Conservation (phyloP, 2,329 filamentous ascomycete genomes). For the Neoarthrinium moseri region DNA sequence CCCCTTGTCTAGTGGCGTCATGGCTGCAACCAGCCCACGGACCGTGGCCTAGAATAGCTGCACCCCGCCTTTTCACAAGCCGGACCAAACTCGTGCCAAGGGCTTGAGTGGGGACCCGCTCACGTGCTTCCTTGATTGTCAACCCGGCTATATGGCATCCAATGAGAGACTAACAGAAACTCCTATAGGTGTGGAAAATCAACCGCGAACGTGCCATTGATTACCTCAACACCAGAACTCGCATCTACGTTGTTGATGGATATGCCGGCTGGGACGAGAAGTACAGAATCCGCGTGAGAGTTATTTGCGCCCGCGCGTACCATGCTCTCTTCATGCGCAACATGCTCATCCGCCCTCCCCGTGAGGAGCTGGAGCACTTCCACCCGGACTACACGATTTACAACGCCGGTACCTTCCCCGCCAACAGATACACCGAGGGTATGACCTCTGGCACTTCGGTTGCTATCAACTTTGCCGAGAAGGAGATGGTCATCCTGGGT, state of each 20-base stretch:
- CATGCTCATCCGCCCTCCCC: conserved; percentile 95
- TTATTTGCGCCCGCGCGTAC: conserved; percentile 98
- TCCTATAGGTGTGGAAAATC: conserved; percentile 89
- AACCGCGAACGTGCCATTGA: conserved; percentile 98
- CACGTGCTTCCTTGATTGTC: background rate
- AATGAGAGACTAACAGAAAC: background rate
- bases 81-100: background rate
- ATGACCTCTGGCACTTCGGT: conserved; percentile 99
- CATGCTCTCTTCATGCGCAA: conserved; percentile 99
- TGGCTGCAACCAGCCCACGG: background rate
- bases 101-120: conserved; percentile 1
- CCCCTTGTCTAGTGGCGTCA: conserved; percentile 5
- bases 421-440: conserved; percentile 95
- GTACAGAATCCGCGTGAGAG: conserved; percentile 95
- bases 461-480: conserved; percentile 97
- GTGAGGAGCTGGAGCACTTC: conserved; percentile 94
- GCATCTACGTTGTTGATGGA: conserved; percentile 97
- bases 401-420: conserved; percentile 97
- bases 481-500: conserved; percentile 99
- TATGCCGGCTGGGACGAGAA: conserved; percentile 98
- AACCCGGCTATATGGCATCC: background rate
- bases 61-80: conserved; percentile 8
- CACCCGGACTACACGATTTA: conserved; percentile 99
- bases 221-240: conserved; percentile 98
- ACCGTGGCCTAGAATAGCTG: background rate